Evolutionary conservation across 352 stramenopile genomes (phyloP).

Genomic region (Pythium guiyangense): DNA sequence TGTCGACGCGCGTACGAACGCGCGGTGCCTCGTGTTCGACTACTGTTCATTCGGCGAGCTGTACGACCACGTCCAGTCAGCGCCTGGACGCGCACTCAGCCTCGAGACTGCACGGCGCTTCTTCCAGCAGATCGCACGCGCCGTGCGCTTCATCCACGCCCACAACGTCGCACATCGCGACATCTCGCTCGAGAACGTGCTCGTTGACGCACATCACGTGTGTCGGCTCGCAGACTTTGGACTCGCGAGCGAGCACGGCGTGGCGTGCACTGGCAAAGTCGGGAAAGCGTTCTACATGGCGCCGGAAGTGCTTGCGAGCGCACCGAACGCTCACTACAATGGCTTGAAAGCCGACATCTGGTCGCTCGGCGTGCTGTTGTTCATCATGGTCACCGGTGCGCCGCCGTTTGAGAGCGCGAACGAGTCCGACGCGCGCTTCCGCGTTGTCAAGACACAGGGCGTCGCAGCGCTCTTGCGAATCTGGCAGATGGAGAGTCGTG

Average conservation of each 20-base stretch:
- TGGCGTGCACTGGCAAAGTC: conserved; percentile 32
- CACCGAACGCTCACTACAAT: conserved; percentile 26
- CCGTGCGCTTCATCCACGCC: conserved; percentile 44
- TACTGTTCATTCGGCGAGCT: conserved; percentile 59
- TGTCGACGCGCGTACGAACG: conserved; percentile 32
- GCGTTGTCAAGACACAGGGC: conserved; percentile 32
- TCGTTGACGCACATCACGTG: conserved; percentile 35
- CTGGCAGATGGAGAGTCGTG: conserved; percentile 32
- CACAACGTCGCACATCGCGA: conserved; percentile 57
- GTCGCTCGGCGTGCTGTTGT: conserved; percentile 63
- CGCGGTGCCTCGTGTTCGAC: conserved; percentile 57
- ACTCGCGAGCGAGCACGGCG: conserved; percentile 34
- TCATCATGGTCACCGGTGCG: conserved; percentile 50
- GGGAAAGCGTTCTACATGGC: conserved; percentile 54
- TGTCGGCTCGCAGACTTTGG: conserved; percentile 59
- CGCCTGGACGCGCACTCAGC: conserved; percentile 16
- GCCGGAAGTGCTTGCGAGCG: conserved; percentile 77
- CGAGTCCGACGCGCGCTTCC: conserved; percentile 50
- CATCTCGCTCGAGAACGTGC: conserved; percentile 62
- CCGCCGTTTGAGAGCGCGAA: conserved; percentile 41
- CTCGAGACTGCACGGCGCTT: conserved; percentile 23
- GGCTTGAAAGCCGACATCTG: conserved; percentile 52
- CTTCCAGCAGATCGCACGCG: conserved; percentile 48
- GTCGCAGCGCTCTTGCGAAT: conserved; percentile 27
- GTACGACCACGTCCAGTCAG: conserved; percentile 39